phyloP scores from a whole-genome alignment of 2,329 filamentous ascomycete genomes.

The Aspergillus fumigatus region DNA sequence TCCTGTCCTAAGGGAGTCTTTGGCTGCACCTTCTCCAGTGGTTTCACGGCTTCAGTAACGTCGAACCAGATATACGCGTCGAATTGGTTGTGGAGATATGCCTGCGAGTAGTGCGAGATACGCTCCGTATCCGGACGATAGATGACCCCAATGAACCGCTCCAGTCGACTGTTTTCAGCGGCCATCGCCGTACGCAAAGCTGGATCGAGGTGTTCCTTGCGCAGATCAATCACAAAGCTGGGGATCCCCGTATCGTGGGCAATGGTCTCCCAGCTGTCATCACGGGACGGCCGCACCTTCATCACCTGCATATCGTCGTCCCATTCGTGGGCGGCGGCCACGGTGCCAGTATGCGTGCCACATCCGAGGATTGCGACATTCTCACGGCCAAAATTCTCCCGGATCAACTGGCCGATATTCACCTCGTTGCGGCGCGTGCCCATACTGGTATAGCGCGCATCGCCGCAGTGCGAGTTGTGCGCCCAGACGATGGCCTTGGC shows the following conservation, averaged over 20 bases:
- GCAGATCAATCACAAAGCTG: conserved; percentile 46
- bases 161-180: conserved; percentile 34
- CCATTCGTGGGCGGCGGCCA: conserved; percentile 50
- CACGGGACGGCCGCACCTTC: conserved; percentile 43
- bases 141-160: conserved; percentile 52
- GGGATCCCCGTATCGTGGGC: conserved; percentile 45
- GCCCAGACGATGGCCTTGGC: conserved; percentile 52
- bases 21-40: conserved; percentile 46
- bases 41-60: conserved; percentile 40
- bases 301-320: conserved; percentile 50
- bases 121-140: conserved; percentile 49
- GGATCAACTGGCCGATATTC: conserved; percentile 53
- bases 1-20: conserved; percentile 38
- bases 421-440: conserved; percentile 41
- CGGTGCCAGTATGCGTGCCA: conserved; percentile 48
- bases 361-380: conserved; percentile 46
- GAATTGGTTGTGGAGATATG: conserved; percentile 46
- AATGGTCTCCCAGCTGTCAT: conserved; percentile 48
- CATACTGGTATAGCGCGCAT: conserved; percentile 51
- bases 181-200: conserved; percentile 34
- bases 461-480: conserved; percentile 52
- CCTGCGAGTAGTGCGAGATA: conserved; percentile 47
- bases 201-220: conserved; percentile 32
- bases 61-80: conserved; percentile 51
- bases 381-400: conserved; percentile 39